Percentiles rank a stretch among this genome's conserved stretches.
phyloP scores from a whole-genome alignment of 2,329 filamentous ascomycete genomes.

The Tolypocladium cylindrosporum region DNA sequence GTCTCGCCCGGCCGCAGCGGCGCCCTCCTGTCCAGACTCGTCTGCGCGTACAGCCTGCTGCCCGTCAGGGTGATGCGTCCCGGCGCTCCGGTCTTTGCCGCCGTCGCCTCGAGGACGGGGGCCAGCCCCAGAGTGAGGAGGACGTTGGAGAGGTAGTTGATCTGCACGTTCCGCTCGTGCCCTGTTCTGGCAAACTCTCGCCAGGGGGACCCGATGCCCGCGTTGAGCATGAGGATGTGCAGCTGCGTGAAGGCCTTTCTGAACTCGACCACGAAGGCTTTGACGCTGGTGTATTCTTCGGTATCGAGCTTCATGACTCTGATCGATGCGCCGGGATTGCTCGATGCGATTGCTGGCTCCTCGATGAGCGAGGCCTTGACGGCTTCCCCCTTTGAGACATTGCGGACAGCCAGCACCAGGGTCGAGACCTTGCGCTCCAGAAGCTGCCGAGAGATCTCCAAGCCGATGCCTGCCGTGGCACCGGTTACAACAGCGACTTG shows the following conservation, averaged over 20 bases:
- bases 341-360: not conserved
- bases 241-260: not conserved
- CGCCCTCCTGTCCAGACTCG: not conserved
- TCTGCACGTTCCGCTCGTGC: slow-evolving; percentile 14
- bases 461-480: slow-evolving; percentile 33
- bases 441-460: slow-evolving; percentile 30
- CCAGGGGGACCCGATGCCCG: not conserved
- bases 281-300: not conserved
- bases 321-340: not conserved
- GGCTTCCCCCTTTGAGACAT: not conserved
- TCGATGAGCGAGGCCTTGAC: slow-evolving; percentile 8
- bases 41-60: not conserved
- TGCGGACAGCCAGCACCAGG: slow-evolving; percentile 34
- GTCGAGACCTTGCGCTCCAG: slow-evolving; percentile 23
- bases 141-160: slow-evolving; percentile 17
- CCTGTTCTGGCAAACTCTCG: slow-evolving; percentile 14
- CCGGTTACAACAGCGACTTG: slow-evolving; percentile 36
- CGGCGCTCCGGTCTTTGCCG: not conserved
- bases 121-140: slow-evolving; percentile 11
- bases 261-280: not conserved
- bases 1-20: not conserved
- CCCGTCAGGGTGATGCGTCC: not conserved
- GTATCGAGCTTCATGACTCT: not conserved
- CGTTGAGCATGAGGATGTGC: not conserved
- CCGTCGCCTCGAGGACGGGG: slow-evolving; percentile 9